These are phyloP conservation scores for Penicillium sp. DNA, from an alignment of 2,329 filamentous ascomycete genomes.

Conservation along the genomic window DNA sequence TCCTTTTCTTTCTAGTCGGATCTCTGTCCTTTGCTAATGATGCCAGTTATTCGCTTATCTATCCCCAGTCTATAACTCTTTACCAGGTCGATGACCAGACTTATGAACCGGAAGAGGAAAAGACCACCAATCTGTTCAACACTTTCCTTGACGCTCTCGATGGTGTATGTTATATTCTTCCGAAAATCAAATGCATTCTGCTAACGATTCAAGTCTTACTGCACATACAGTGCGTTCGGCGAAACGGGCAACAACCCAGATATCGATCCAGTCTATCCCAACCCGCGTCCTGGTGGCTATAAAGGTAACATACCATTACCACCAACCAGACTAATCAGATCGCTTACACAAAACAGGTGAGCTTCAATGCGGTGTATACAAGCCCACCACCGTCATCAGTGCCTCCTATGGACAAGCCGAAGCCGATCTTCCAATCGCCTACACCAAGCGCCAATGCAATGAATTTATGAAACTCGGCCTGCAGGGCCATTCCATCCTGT, in stretches of 20 bases:
- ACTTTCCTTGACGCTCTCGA: conserved; percentile 48
- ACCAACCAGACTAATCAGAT: conserved; percentile 23
- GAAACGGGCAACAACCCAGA: conserved; percentile 43
- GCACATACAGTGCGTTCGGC: conserved; percentile 44
- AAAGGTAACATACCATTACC: conserved; percentile 34
- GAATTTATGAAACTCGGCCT: conserved; percentile 46
- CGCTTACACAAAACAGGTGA: conserved; percentile 17
- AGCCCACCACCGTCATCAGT: conserved; percentile 49
- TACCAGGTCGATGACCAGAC: conserved; percentile 45
- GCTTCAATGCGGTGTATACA: conserved; percentile 43
- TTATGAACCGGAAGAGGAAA: conserved; percentile 31
- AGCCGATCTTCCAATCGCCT: conserved; percentile 45
- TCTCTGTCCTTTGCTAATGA: background rate
- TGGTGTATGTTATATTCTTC: conserved; percentile 24
- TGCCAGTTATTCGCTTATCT: conserved; percentile 39
- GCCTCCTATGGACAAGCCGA: conserved; percentile 52
- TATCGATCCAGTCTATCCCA: conserved; percentile 47
- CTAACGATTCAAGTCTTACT: conserved; percentile 37
- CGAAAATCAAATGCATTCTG: background rate
- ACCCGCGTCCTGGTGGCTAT: conserved; percentile 43
- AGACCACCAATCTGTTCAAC: conserved; percentile 33
- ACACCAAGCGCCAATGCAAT: conserved; percentile 44
- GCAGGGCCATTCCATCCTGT: conserved; percentile 26
- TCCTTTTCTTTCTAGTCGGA: background rate
- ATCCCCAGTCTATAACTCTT: conserved; percentile 45